phyloP scores from a whole-genome alignment of 306 rosid genomes.

The Lithocarpus polystachyus region DNA sequence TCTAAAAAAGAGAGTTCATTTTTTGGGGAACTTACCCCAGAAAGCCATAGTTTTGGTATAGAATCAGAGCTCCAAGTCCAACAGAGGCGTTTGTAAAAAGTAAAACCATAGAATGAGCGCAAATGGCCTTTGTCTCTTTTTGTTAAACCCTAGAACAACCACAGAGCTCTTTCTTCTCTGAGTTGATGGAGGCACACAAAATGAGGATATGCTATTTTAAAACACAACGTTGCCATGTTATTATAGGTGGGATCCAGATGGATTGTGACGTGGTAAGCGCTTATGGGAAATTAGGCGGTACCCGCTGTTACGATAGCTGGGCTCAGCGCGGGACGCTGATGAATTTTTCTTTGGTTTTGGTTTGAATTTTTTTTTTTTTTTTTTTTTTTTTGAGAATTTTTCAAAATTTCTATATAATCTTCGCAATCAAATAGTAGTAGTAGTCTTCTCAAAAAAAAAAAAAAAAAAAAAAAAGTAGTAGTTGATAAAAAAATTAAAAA shows the following conservation, averaged over 20 bases:
- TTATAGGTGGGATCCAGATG: neutral
- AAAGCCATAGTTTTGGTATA: slow-evolving; percentile 48
- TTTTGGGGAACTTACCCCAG: slow-evolving; percentile 54
- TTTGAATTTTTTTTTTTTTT: too few species aligned
- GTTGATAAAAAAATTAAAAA: too few species aligned
- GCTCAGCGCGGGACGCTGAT: slow-evolving; percentile 23
- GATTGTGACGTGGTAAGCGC: slow-evolving; percentile 1
- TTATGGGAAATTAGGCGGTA: neutral
- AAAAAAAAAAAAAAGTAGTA: too few species aligned
- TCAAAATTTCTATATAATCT: too few species aligned
- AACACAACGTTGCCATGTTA: neutral
- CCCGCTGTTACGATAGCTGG: neutral
- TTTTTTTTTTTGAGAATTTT: too few species aligned
- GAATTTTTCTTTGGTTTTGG: too few species aligned
- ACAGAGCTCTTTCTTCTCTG: neutral
- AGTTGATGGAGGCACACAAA: too few species aligned
- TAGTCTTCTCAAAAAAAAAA: too few species aligned
- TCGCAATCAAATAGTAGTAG: too few species aligned
- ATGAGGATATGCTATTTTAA: too few species aligned
- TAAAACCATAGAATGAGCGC: neutral
- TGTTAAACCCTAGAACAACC: slow-evolving; percentile 14
- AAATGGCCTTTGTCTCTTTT: neutral
- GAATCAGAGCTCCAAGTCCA: neutral
- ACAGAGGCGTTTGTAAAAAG: neutral
- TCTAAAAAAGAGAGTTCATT: too few species aligned